These are phyloP conservation scores for Melaleuca quinquenervia DNA, from an alignment of 345 rosid species.

Conservation along the genomic window DNA sequence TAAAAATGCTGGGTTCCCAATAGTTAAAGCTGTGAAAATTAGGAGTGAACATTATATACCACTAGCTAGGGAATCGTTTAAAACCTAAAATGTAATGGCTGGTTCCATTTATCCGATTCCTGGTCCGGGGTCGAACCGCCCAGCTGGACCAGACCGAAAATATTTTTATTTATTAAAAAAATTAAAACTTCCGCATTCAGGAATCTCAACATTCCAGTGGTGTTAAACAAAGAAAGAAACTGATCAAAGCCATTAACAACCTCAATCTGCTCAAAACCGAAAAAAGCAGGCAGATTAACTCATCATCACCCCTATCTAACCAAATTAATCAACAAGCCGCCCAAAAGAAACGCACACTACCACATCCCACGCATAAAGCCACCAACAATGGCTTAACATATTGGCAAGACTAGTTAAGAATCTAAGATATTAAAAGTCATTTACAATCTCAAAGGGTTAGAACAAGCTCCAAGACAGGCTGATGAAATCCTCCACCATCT, in stretches of 20 bases:
- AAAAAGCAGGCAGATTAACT: background rate
- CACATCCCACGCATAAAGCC: background rate
- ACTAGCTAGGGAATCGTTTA: too few relatives aligned
- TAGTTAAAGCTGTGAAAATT: too few relatives aligned
- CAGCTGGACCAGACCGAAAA: too few relatives aligned
- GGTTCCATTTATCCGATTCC: too few relatives aligned
- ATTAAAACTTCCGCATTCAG: background rate
- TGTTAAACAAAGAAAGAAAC: background rate
- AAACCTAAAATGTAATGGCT: too few relatives aligned
- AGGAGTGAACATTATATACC: too few relatives aligned
- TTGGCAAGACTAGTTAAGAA: background rate
- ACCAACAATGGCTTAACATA: background rate
- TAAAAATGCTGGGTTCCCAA: too few relatives aligned
- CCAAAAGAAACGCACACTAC: background rate
- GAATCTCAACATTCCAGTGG: background rate
- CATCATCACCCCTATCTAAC: background rate
- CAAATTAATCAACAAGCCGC: background rate
- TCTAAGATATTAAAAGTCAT: background rate
- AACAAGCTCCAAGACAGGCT: background rate
- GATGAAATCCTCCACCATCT: background rate
- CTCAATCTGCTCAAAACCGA: background rate
- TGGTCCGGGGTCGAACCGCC: too few relatives aligned
- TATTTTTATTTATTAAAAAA: too few relatives aligned
- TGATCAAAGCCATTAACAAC: background rate
- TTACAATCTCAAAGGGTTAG: background rate